Percentiles rank a stretch among this genome's conserved stretches.
Evolutionary conservation across 2,329 filamentous ascomycete genomes (phyloP).

Genomic region (Ceratocystis diversiconidia): DNA sequence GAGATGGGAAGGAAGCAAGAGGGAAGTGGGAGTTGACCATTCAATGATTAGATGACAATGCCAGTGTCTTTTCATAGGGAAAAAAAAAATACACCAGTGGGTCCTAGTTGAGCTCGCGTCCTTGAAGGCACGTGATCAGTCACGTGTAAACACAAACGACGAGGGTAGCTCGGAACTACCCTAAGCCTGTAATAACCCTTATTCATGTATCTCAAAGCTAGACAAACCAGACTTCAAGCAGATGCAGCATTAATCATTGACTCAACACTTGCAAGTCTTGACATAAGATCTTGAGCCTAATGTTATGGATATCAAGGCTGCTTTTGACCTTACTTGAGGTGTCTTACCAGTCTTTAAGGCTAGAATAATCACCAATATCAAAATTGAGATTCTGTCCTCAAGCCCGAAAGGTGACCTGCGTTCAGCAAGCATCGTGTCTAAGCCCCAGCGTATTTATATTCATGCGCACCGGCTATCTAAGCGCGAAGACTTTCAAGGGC

Average conservation of each 20-base stretch:
- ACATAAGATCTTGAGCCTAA: too few species aligned
- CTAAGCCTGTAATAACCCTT: not conserved
- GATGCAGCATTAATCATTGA: too few species aligned
- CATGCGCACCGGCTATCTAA: too few species aligned
- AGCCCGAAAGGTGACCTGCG: too few species aligned
- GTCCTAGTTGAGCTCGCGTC: constrained; percentile 9
- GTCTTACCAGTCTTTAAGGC: not conserved
- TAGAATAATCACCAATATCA: not conserved
- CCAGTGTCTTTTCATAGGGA: not conserved
- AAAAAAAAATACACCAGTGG: constrained; percentile 13
- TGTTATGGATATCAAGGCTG: too few species aligned
- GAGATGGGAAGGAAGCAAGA: not conserved
- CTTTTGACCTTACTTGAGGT: too few species aligned
- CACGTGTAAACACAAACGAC: not conserved
- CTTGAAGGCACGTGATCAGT: not conserved
- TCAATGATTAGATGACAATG: not conserved
- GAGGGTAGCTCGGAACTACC: not conserved
- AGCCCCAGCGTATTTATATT: too few species aligned
- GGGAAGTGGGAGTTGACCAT: not conserved
- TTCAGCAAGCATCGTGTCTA: too few species aligned
- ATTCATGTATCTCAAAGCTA: not conserved
- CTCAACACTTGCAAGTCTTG: too few species aligned
- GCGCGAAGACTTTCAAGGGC: not conserved
- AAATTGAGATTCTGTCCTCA: not conserved
- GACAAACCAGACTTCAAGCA: not conserved